Evolutionary conservation across 129 eudicot genomes (phyloP).

Genomic region (Lactuca sativa): DNA sequence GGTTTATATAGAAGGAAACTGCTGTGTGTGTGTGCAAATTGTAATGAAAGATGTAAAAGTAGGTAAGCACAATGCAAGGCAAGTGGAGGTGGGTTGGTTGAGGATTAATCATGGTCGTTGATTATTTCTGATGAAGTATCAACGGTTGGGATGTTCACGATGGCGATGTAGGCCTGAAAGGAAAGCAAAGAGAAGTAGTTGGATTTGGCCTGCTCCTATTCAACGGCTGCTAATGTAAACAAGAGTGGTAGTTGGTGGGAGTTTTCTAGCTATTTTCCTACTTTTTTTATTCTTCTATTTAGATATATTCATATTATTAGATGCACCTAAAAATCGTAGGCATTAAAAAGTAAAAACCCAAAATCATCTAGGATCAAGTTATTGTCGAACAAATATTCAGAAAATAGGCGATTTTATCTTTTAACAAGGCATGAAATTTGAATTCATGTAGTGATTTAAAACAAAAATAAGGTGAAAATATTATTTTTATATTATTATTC

Average conservation of each 20-base stretch:
- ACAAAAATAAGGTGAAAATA: no score
- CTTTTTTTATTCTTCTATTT: neutral
- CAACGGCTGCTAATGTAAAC: constrained; percentile 39
- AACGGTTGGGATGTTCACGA: constrained; percentile 24
- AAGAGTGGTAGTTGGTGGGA: constrained; percentile 37
- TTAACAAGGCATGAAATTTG: neutral
- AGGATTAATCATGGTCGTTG: constrained; percentile 38
- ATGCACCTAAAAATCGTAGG: no score
- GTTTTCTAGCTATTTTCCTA: neutral
- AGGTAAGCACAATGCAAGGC: constrained; percentile 19
- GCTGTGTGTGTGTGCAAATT: constrained; percentile 17
- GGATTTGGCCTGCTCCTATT: constrained; percentile 25
- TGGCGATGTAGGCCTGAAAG: constrained; percentile 1
- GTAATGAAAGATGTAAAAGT: constrained; percentile 14
- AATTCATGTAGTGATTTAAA: no score
- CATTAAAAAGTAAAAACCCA: neutral
- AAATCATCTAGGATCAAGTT: neutral
- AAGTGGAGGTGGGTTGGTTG: constrained; percentile 56
- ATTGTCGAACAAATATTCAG: neutral
- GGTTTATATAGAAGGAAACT: constrained; percentile 43
- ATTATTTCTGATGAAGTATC: constrained; percentile 1
- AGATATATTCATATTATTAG: neutral
- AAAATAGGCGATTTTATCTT: no score
- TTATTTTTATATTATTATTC: no score
- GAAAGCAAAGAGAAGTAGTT: constrained; percentile 37